Evolutionary conservation across 345 rosid genomes (phyloP).

Genomic region (Eutrema heterophyllum): DNA sequence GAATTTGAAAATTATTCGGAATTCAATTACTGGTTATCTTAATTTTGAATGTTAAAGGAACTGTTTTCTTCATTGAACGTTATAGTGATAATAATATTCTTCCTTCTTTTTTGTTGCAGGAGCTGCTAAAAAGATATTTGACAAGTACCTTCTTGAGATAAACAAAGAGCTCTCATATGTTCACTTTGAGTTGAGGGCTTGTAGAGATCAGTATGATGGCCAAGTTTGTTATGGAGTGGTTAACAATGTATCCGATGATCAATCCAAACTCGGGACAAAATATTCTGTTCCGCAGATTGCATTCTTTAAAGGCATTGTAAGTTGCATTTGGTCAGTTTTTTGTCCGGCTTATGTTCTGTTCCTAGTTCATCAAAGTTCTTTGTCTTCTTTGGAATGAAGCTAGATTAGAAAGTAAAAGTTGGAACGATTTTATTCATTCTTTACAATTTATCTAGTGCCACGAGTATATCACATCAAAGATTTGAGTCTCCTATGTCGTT

Average conservation of each 20-base stretch:
- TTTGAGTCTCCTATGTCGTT: not conserved
- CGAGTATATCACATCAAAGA: not conserved
- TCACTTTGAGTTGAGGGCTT: slow-evolving; percentile 75
- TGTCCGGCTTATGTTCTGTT: not conserved
- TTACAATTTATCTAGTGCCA: not conserved
- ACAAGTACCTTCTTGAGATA: slow-evolving; percentile 67
- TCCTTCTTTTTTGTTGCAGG: slow-evolving; percentile 34
- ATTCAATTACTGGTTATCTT: not conserved
- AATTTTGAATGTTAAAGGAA: not conserved
- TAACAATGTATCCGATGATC: slow-evolving; percentile 76
- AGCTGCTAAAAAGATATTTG: slow-evolving; percentile 41
- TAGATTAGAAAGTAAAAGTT: not conserved
- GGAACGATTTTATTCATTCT: not conserved
- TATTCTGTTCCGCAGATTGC: slow-evolving; percentile 85
- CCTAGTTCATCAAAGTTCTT: not conserved
- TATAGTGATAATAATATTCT: not conserved
- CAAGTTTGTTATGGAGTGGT: slow-evolving; percentile 74
- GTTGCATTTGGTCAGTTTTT: slow-evolving; percentile 14
- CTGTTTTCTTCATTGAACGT: not conserved
- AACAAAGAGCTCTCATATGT: slow-evolving; percentile 77
- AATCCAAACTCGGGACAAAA: slow-evolving; percentile 82
- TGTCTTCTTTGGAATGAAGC: not conserved
- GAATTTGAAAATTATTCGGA: not conserved
- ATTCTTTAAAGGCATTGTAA: slow-evolving; percentile 73
- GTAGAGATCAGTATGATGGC: slow-evolving; percentile 77